A percentile compares a stretch with the other conserved stretches of the same genome.
phyloP scores from a whole-genome alignment of 345 rosid genomes.

The Brassica incana region DNA sequence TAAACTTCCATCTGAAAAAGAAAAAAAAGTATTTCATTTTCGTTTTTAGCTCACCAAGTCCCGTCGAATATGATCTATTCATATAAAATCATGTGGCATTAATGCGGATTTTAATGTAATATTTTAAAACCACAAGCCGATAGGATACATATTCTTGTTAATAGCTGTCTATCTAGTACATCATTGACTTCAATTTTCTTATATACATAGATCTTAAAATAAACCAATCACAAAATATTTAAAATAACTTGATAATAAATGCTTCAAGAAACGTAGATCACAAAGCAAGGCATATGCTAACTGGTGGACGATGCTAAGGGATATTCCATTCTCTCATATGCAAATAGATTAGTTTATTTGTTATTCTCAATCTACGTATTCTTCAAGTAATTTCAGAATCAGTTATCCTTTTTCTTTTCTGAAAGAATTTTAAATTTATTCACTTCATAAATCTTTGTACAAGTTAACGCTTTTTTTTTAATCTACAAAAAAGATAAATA shows the following conservation, averaged over 20 bases:
- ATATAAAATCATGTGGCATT: neutral
- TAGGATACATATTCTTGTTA: neutral
- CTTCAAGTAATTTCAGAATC: neutral
- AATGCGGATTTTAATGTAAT: neutral
- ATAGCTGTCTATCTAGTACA: neutral
- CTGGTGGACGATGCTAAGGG: neutral
- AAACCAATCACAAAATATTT: neutral
- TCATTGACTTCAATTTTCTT: neutral
- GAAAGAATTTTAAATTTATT: too few relatives aligned
- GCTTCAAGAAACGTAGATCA: neutral
- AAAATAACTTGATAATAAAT: neutral
- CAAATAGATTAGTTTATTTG: neutral
- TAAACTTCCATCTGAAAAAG: neutral
- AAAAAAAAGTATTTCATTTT: neutral
- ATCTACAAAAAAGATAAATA: too few relatives aligned
- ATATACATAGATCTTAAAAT: neutral
- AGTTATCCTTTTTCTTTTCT: neutral
- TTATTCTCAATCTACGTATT: neutral
- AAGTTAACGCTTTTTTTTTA: too few relatives aligned
- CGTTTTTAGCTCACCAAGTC: neutral
- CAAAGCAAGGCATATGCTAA: constrained; percentile 5
- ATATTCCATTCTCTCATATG: constrained; percentile 1
- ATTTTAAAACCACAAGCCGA: neutral
- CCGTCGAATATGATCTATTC: neutral
- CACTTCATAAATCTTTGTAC: too few relatives aligned